Conservation (phyloP, 371 early-diverging fungal genomes). For the Vittaforma corneae region DNA sequence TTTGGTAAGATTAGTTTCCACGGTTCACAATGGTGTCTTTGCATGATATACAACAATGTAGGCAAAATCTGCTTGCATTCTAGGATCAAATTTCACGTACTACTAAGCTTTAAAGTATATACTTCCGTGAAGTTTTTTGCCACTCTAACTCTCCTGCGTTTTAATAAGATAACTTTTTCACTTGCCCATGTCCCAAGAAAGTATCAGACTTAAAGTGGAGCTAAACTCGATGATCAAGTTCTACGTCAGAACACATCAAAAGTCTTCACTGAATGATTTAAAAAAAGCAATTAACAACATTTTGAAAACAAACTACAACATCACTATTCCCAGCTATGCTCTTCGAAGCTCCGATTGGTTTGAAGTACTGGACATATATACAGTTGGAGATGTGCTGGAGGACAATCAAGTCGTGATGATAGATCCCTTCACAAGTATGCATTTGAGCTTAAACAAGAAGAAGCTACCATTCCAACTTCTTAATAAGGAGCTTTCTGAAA, state of each 20-base stretch:
- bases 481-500: not conserved
- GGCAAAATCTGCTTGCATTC: too few relatives aligned
- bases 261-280: not conserved
- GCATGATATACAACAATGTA: too few relatives aligned
- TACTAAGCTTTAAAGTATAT: too few relatives aligned
- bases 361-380: constrained; percentile 17
- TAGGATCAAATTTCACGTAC: too few relatives aligned
- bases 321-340: not conserved
- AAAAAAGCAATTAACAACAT: not conserved
- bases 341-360: constrained; percentile 7
- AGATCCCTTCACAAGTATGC: too few relatives aligned
- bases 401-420: constrained; percentile 13
- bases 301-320: constrained; percentile 1
- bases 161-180: not conserved
- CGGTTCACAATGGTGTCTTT: too few relatives aligned
- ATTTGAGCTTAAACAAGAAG: not conserved
- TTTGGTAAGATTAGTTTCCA: not conserved
- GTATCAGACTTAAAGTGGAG: not conserved
- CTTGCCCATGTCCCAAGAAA: not conserved
- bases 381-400: constrained; percentile 2
- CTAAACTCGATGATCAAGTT: constrained; percentile 6
- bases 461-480: not conserved
- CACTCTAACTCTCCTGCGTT: too few relatives aligned
- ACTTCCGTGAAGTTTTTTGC: too few relatives aligned
- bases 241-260: constrained; percentile 2